Base-by-base conservation (phyloP, 1,284 basidiomycete genomes). In the Cerrena zonata region DNA sequence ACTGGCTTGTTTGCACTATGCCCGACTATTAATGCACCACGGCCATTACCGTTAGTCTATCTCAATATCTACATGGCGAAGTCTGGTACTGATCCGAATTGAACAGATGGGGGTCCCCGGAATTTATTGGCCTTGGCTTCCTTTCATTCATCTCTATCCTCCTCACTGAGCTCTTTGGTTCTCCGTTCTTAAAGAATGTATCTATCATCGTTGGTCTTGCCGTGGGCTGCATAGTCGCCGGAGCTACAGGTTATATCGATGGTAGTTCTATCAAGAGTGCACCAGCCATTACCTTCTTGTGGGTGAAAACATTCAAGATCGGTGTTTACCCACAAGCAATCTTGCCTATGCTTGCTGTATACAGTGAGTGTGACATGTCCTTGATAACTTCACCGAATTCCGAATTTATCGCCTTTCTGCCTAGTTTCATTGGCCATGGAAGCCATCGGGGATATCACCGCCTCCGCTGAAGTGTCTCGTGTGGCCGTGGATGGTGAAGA, bases 91-190 rank as follows among this genome's bases (percentile, higher is more conserved):
- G 30, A 34, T 34, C 7, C 15, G 30, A 21, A 12, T 34, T 26
- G 22, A 37, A 19, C 52, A 81, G 78, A 34, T 91, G 86, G 86
- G 88, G 89, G 15, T 86, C 85, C 0, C 83, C 88, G 0, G 78
- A 90, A 60, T 91, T 89, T 67, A 84, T 92, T 44, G 89, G 91
- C 2, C 79, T 94, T 27, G 91, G 91, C 0, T 92, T 94, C 74
- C 72, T 93, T 19, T 84, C 83, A 0, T 93, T 93, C 67, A 63
- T 84, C 46, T 79, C 80, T 5, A 91, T 93, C 58, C 76, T 92
- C 56, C 63, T 92, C 11, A 82, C 80, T 0, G 87, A 91, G 60
- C 67, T 91, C 24, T 89, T 91, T 55, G 89, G 89, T 3, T 86
- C 82, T 2, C 89, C 89, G 0, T 91, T 92, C 70, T 71, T 93